Evolutionary conservation across 2,329 filamentous ascomycete genomes (phyloP).

Genomic region (Penicillium sumatraense): DNA sequence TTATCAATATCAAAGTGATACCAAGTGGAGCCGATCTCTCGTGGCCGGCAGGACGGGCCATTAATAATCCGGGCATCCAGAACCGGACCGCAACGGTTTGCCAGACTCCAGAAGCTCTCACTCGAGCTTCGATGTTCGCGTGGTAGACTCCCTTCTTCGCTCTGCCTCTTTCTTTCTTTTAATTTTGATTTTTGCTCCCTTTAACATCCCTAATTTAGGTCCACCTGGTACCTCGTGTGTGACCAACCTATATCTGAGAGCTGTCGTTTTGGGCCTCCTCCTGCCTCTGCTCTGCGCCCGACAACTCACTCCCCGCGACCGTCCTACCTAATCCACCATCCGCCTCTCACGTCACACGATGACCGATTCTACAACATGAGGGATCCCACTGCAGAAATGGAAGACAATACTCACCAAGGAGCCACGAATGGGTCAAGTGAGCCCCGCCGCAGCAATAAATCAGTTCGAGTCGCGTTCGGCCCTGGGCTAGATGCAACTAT

Average conservation of each 20-base stretch:
- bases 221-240: neutral
- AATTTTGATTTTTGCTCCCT: neutral
- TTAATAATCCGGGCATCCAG: constrained; percentile 2
- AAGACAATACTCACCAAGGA: constrained; percentile 33
- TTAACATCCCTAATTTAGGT: neutral
- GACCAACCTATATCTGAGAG: neutral
- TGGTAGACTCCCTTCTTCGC: neutral
- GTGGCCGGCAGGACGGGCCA: neutral
- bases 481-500: constrained; percentile 44
- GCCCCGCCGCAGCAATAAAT: constrained; percentile 39
- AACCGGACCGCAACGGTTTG: constrained; percentile 1
- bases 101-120: constrained; percentile 4
- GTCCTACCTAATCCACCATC: constrained; percentile 6
- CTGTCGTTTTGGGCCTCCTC: neutral
- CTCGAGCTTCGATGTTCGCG: neutral
- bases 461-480: constrained; percentile 45
- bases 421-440: constrained; percentile 35
- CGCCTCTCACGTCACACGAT: constrained; percentile 32
- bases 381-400: constrained; percentile 42
- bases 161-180: neutral
- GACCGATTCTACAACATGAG: constrained; percentile 41
- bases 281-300: constrained; percentile 7
- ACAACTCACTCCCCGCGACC: constrained; percentile 12
- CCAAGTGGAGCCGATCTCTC: neutral
- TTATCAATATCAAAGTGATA: too few relatives aligned